Evolutionary conservation across 1,284 basidiomycete species (phyloP).

Genomic region (Blastosporella zonata): DNA sequence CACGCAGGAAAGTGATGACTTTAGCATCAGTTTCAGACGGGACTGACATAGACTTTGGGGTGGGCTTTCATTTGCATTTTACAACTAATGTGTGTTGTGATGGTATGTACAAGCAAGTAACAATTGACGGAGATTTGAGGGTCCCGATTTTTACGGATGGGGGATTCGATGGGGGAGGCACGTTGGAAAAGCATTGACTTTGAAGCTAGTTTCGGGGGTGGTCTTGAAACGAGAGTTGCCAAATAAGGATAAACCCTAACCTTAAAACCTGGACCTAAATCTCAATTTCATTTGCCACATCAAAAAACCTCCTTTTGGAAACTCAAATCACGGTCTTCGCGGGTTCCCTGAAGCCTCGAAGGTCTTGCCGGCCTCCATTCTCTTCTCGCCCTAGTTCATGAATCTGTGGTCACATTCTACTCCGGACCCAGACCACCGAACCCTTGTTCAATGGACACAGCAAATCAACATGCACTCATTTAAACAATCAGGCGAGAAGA

Average conservation of each 20-base stretch:
- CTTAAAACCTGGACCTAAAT: not conserved
- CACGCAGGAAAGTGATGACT: constrained; percentile 10
- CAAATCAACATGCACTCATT: constrained; percentile 21
- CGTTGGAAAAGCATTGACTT: not conserved
- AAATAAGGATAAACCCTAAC: not conserved
- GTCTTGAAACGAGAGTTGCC: not conserved
- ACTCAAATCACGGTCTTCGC: not conserved
- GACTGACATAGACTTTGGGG: not conserved
- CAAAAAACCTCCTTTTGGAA: constrained; percentile 10
- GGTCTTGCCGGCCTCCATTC: not conserved
- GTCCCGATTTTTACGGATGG: not conserved
- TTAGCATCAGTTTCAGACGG: constrained; percentile 10
- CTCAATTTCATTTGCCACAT: constrained; percentile 7
- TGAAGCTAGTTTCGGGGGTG: not conserved
- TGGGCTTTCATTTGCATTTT: not conserved
- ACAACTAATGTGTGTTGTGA: no score
- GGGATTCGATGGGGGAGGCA: not conserved
- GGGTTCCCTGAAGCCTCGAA: not conserved
- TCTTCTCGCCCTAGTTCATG: constrained; percentile 17
- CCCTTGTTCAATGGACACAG: constrained; percentile 27
- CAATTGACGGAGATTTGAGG: not conserved
- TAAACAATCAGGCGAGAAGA: constrained; percentile 23
- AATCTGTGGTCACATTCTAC: constrained; percentile 20
- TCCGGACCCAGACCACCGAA: constrained; percentile 12
- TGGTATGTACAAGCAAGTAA: no score